Evolutionary conservation across 352 stramenopile genomes (phyloP).

Genomic region (Phytophthora brassicae): DNA sequence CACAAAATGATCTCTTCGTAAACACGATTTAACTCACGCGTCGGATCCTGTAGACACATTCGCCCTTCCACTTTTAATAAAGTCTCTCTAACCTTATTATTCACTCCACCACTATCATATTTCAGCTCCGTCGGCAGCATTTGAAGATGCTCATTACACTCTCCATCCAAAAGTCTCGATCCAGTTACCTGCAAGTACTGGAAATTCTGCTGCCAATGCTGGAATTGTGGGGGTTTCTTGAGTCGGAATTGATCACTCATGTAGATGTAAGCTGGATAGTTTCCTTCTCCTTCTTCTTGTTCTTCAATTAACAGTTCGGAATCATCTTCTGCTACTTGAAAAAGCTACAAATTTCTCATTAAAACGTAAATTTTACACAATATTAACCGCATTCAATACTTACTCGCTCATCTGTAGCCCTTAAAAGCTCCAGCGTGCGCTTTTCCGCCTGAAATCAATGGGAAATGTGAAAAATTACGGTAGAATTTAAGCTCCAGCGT

Average conservation of each 20-base stretch:
- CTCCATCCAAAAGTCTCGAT: conserved; percentile 19
- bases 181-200: conserved; percentile 44
- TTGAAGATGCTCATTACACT: conserved; percentile 48
- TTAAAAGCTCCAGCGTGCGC: conserved; percentile 40
- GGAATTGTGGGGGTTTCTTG: conserved; percentile 46
- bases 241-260: conserved; percentile 54
- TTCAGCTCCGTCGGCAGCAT: conserved; percentile 9
- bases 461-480: neutral
- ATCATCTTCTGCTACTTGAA: conserved; percentile 2
- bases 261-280: conserved; percentile 37
- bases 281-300: conserved; percentile 1
- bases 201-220: conserved; percentile 51
- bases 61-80: conserved; percentile 16
- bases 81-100: neutral
- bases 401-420: conserved; percentile 37
- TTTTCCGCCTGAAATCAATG: conserved; percentile 40
- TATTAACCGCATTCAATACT: neutral
- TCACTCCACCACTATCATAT: neutral
- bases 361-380: too few species aligned
- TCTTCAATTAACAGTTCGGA: conserved; percentile 1
- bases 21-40: neutral
- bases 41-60: conserved; percentile 19
- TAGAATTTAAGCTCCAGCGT: conserved; percentile 33
- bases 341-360: conserved; percentile 20
- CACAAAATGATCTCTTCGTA: conserved; percentile 24